Percentiles rank a stretch among this genome's conserved stretches.
phyloP scores from a whole-genome alignment of 1,284 basidiomycete genomes.

The Rhodotorula sp. region DNA sequence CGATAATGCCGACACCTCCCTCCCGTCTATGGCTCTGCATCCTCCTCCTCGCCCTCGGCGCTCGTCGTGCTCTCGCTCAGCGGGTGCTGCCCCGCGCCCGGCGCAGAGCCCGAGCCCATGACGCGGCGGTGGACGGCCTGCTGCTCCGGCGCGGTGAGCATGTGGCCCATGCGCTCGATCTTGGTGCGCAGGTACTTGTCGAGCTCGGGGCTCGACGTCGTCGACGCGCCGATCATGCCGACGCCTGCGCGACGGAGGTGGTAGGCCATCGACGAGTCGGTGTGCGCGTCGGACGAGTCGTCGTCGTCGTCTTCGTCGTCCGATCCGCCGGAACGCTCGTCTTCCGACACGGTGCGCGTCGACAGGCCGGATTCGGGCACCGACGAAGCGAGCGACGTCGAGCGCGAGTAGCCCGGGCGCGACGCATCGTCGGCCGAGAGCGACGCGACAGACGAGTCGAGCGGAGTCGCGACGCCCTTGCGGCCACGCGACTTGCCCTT shows the following conservation, averaged over 20 bases:
- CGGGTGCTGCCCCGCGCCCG: not conserved
- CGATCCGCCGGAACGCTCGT: not conserved
- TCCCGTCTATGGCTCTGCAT: not conserved
- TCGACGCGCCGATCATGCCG: conserved; percentile 79
- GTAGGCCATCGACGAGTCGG: conserved; percentile 47
- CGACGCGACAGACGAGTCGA: conserved; percentile 8
- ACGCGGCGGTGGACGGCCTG: conserved; percentile 2
- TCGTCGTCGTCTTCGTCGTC: conserved; percentile 50
- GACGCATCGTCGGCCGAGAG: conserved; percentile 7
- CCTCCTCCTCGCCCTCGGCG: not conserved
- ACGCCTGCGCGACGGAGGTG: conserved; percentile 64
- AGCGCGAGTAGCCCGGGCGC: conserved; percentile 20
- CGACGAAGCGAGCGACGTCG: conserved; percentile 18
- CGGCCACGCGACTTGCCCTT: conserved; percentile 20
- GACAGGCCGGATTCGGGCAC: not conserved
- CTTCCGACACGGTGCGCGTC: not conserved
- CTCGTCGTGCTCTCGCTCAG: conserved; percentile 23
- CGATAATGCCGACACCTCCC: not conserved
- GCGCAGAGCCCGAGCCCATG: not conserved
- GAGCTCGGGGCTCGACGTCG: conserved; percentile 79
- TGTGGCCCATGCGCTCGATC: conserved; percentile 93
- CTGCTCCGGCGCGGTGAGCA: conserved; percentile 65
- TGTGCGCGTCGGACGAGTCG: conserved; percentile 44
- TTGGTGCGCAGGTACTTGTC: conserved; percentile 97
- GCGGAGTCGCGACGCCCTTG: not conserved